Base-by-base conservation (phyloP, 2,329 filamentous ascomycete genomes). In the Aspergillus aculeatus region DNA sequence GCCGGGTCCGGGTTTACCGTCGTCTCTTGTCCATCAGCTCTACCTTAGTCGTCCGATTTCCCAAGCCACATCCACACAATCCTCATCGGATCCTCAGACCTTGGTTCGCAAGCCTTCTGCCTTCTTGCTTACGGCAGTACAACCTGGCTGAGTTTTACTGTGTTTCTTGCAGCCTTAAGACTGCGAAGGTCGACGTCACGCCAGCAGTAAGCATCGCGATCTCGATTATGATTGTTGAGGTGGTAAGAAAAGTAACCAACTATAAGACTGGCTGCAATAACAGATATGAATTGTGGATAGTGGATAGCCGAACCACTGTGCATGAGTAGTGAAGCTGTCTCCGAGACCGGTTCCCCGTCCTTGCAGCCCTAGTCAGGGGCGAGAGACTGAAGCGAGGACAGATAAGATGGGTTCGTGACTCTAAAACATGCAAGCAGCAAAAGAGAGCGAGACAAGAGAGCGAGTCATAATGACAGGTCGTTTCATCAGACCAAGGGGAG, bases 381-480 rank as follows among this genome's bases (percentile, higher is more conserved):
- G 56, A 23, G 12, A 50, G 23, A 23, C 23, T 29, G 29, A 29
- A 24, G 31, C n/a, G 21, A 31, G 4, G 19, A 47, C 16, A 26
- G 19, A 29, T 11, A 32, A 29, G 24, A 47, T 19, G 16, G 38
- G 14, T 44, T 29, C 26, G 26, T 29, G 26, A 29, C 7, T 16
- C n/a, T 16, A 9, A 19, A 44, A 2, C 5, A 19, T 19, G 16
- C 16, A 16, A 23, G 23, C 23, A 23, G 23, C 23, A 23, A 44
- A 3, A 44, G 38, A 9, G 6, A 44, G 38, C 1, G 38, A 44
- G 38, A 44, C 12, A 19, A 10, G 16, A 44, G 38, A 19, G 14
- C 14, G 38, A 47, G 53, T 14, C 29, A 55, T 44, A 47, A 48
- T 66, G 64, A 65, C 64, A 66, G 61, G 58, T 65, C 62, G 63